Evolutionary conservation across 176 grass and related monocot species (phyloP).

Genomic region (Bonia amplexicaulis): DNA sequence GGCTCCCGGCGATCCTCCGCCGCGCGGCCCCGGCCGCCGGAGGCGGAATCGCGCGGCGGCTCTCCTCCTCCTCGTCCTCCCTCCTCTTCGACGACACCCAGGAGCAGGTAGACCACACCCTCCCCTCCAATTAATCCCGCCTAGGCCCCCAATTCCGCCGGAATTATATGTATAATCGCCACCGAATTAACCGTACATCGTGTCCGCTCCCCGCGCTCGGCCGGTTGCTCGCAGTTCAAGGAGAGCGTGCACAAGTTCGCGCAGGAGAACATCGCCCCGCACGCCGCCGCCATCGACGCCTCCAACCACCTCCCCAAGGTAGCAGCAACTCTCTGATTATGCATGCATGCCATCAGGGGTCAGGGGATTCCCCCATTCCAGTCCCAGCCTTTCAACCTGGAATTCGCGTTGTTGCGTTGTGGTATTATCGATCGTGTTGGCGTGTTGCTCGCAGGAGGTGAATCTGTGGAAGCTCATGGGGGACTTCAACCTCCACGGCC

Average conservation of each 20-base stretch:
- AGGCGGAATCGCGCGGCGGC: constrained; percentile 9
- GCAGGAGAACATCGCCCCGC: constrained; percentile 80
- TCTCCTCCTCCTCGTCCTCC: constrained; percentile 21
- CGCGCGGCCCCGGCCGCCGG: neutral
- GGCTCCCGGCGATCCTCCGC: constrained; percentile 43
- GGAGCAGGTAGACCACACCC: constrained; percentile 45
- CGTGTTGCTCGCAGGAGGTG: constrained; percentile 24
- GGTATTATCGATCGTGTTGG: too few species aligned
- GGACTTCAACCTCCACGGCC: constrained; percentile 92
- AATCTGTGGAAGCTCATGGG: constrained; percentile 96
- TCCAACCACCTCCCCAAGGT: constrained; percentile 71
- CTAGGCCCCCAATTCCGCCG: neutral
- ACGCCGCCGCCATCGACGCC: constrained; percentile 64
- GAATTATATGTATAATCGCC: neutral
- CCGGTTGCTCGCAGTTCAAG: constrained; percentile 49
- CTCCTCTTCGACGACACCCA: constrained; percentile 97
- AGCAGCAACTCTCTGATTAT: neutral
- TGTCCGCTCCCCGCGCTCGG: neutral
- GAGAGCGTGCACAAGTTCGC: constrained; percentile 85
- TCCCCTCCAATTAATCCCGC: too few species aligned
- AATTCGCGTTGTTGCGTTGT: too few species aligned
- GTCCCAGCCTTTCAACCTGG: too few species aligned
- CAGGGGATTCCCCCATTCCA: too few species aligned
- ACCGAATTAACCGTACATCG: neutral
- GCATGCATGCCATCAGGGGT: too few species aligned